phyloP scores from a whole-genome alignment of 176 grass and related monocot genomes.

The Carex parvula region DNA sequence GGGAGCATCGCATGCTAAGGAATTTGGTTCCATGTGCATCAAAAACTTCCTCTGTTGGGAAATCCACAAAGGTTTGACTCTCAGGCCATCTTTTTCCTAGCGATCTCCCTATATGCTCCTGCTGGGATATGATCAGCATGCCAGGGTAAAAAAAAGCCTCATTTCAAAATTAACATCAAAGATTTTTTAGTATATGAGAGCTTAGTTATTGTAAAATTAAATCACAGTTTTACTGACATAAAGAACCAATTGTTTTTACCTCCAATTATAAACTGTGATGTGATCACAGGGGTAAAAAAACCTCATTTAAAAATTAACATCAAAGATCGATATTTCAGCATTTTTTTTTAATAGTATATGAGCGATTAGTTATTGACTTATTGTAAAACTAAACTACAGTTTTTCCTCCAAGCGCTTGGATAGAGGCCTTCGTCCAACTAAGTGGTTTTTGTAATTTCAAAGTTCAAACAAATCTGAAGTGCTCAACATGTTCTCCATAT shows the following conservation, averaged over 20 bases:
- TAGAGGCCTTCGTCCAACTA: no score
- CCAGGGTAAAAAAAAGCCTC: not conserved
- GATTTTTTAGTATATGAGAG: not conserved
- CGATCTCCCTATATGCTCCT: conserved; percentile 1
- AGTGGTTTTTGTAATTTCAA: no score
- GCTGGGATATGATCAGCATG: not conserved
- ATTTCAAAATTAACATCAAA: not conserved
- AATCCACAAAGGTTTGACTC: conserved; percentile 66
- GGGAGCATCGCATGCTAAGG: conserved; percentile 82
- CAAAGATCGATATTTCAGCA: no score
- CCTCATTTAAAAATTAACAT: no score
- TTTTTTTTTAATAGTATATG: no score
- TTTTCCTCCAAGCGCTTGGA: no score
- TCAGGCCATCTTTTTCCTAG: conserved; percentile 25
- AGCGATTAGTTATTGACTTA: no score
- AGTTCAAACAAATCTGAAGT: no score
- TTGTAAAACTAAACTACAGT: no score
- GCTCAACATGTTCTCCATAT: no score
- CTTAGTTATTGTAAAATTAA: not conserved
- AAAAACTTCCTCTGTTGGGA: conserved; percentile 70
- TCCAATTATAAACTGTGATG: not conserved
- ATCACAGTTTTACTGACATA: not conserved
- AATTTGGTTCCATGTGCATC: conserved; percentile 67
- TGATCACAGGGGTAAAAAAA: not conserved
- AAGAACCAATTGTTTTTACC: not conserved